These are phyloP conservation scores for Gymnopilus junonius DNA, from an alignment of 768 basidiomycete genomes.

Conservation along the genomic window DNA sequence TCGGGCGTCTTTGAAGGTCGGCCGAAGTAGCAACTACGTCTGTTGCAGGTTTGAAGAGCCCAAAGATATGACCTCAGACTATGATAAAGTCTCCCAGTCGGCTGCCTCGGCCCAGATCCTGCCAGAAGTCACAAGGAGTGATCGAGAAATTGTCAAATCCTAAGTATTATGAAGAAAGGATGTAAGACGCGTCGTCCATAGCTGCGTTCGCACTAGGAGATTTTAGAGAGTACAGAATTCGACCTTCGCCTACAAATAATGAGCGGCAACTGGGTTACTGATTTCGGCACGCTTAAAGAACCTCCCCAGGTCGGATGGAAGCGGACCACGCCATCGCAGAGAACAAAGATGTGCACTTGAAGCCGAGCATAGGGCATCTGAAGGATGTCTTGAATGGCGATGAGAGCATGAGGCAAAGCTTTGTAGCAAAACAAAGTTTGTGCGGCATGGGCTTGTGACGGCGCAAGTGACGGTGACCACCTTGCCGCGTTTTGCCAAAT, in stretches of 20 bases:
- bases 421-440: not conserved
- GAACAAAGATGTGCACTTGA: not conserved
- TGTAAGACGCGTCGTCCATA: not conserved
- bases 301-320: not conserved
- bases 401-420: slow-evolving; percentile 1
- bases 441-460: slow-evolving; percentile 15
- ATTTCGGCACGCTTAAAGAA: not conserved
- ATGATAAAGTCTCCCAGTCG: not conserved
- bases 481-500: slow-evolving; percentile 20
- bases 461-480: slow-evolving; percentile 25
- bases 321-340: not conserved
- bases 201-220: not conserved
- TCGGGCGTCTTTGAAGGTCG: not conserved
- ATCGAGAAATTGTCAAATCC: not conserved
- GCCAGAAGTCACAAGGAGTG: not conserved
- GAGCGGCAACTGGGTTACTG: not conserved
- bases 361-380: not conserved
- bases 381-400: slow-evolving; percentile 1
- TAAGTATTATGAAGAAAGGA: not conserved
- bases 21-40: not conserved
- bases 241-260: not conserved
- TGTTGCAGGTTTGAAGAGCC: not conserved
- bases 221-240: not conserved
- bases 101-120: not conserved
- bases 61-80: not conserved